A percentile compares a stretch with the other conserved stretches of the same genome.
Evolutionary conservation across 2,329 filamentous ascomycete genomes (phyloP).

Genomic region (Zymoseptoria brevis): DNA sequence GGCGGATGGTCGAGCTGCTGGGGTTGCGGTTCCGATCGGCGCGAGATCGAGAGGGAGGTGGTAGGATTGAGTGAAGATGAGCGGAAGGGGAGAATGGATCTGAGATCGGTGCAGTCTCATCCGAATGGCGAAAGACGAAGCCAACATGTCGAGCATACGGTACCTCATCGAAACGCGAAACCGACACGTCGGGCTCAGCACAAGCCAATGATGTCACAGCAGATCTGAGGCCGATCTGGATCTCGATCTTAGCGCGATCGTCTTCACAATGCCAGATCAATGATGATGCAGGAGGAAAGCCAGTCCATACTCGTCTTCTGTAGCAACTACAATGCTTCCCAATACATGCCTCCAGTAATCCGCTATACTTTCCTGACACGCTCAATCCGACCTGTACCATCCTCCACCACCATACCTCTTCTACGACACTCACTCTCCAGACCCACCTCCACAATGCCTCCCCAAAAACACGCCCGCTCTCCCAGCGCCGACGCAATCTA

Average conservation of each 20-base stretch:
- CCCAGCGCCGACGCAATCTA: slow-evolving; percentile 5
- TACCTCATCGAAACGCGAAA: background rate
- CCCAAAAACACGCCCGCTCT: slow-evolving; percentile 18
- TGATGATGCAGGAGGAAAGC: background rate
- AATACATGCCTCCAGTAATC: background rate
- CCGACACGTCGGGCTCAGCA: background rate
- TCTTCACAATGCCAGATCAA: background rate
- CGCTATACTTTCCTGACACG: background rate
- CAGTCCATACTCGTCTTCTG: background rate
- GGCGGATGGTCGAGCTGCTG: background rate
- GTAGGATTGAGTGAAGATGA: background rate
- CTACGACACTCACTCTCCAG: background rate
- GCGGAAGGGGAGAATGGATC: background rate
- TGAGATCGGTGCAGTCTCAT: no score
- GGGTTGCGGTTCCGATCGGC: background rate
- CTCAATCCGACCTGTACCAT: background rate
- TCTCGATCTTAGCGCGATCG: background rate
- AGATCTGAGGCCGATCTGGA: background rate
- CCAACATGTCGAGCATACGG: background rate
- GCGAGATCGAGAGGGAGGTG: background rate
- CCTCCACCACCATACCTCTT: background rate
- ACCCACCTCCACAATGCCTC: slow-evolving; percentile 2
- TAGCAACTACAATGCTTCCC: background rate
- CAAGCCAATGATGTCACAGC: background rate
- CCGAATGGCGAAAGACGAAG: background rate